Evolutionary conservation across 305 asterid genomes (phyloP).

Genomic region (Fraxinus xanthoxyloides): DNA sequence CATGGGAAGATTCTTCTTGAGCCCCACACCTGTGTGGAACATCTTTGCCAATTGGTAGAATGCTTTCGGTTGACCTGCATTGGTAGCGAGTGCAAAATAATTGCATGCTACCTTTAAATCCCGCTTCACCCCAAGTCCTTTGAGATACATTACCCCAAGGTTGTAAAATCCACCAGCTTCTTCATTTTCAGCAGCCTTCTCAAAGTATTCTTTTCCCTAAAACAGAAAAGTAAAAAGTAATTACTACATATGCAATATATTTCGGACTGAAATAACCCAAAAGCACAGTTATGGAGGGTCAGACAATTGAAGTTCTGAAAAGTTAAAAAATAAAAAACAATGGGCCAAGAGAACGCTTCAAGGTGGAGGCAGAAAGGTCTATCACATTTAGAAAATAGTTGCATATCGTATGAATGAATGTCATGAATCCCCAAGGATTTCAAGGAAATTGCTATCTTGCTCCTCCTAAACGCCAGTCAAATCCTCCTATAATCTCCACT

Average conservation of each 20-base stretch:
- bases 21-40: slow-evolving; percentile 89
- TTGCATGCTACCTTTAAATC: slow-evolving; percentile 70
- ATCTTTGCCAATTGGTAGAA: slow-evolving; percentile 46
- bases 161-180: slow-evolving; percentile 75
- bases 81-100: slow-evolving; percentile 67
- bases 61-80: slow-evolving; percentile 50
- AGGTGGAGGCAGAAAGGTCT: background rate
- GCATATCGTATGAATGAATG: background rate
- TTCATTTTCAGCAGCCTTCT: slow-evolving; percentile 76
- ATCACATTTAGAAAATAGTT: background rate
- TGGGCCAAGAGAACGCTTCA: background rate
- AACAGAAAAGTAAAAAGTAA: slow-evolving; percentile 25
- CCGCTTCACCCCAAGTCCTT: slow-evolving; percentile 90
- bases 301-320: background rate
- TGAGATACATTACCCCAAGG: slow-evolving; percentile 87
- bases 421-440: background rate
- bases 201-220: slow-evolving; percentile 89
- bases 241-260: background rate
- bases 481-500: background rate
- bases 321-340: background rate
- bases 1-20: slow-evolving; percentile 81
- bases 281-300: background rate
- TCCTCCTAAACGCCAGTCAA: background rate
- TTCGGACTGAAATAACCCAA: background rate
- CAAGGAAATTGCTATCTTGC: background rate